Conservation (phyloP, 2,329 filamentous ascomycete species). For the Stagonosporopsis rhizophila region DNA sequence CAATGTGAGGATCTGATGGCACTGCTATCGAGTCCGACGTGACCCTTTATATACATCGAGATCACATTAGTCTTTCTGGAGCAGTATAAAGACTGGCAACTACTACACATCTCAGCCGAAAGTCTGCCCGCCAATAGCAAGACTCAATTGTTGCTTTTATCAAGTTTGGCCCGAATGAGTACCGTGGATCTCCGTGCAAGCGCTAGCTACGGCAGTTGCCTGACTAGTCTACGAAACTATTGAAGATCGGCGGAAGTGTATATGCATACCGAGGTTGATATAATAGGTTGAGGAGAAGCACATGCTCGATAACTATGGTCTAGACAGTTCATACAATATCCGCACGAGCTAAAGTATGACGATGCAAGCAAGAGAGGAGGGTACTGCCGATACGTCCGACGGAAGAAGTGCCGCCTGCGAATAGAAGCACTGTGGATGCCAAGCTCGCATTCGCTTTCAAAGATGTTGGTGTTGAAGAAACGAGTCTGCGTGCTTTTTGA, state of each 20-base stretch:
- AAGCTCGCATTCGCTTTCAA: conserved; percentile 2
- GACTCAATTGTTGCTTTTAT: neutral
- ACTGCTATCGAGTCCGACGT: neutral
- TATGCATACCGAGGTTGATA: neutral
- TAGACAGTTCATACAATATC: neutral
- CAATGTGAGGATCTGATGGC: neutral
- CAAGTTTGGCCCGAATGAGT: neutral
- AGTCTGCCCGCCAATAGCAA: neutral
- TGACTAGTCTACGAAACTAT: conserved; percentile 3
- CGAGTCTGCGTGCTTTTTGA: neutral
- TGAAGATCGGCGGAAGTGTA: neutral
- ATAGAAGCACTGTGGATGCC: neutral
- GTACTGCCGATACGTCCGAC: neutral
- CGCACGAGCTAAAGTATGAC: neutral
- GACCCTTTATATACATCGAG: conserved; percentile 1
- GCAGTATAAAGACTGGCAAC: neutral
- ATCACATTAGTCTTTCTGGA: neutral
- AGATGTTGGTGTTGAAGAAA: neutral
- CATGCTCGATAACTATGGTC: neutral
- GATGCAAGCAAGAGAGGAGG: neutral
- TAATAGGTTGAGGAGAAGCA: neutral
- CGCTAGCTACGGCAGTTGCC: conserved; percentile 1
- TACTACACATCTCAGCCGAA: neutral
- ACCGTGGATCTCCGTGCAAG: neutral
- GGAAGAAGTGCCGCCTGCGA: neutral